Evolutionary conservation across 2,329 filamentous ascomycete genomes (phyloP).

Genomic region (Ambrosiella beaveri): DNA sequence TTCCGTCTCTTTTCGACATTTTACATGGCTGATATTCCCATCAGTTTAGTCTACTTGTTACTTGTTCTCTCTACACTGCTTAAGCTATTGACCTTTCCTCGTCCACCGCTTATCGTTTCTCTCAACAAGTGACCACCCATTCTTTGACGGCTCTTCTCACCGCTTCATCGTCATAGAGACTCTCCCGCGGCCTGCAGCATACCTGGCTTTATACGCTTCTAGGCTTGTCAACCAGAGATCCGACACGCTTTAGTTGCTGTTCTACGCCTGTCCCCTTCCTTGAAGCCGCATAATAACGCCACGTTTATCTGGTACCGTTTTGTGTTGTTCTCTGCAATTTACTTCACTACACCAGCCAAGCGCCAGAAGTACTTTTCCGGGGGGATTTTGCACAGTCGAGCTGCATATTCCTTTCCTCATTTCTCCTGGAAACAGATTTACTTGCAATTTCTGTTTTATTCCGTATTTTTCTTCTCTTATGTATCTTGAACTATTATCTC

Average conservation of each 20-base stretch:
- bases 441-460: slow-evolving; percentile 3
- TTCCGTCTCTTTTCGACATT: not conserved
- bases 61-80: not conserved
- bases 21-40: too few relatives aligned
- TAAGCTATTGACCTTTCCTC: not conserved
- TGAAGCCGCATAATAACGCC: slow-evolving; percentile 9
- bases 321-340: not conserved
- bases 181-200: not conserved
- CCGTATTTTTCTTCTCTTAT: slow-evolving; percentile 1
- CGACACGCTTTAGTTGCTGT: not conserved
- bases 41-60: not conserved
- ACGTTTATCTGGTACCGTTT: slow-evolving; percentile 9
- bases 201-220: not conserved
- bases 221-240: not conserved
- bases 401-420: slow-evolving; percentile 7
- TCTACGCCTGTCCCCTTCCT: slow-evolving; percentile 1
- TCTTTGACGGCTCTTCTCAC: not conserved
- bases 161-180: not conserved
- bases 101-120: not conserved
- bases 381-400: not conserved
- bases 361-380: not conserved
- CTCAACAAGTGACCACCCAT: not conserved
- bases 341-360: slow-evolving; percentile 1
- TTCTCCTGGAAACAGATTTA: not conserved
- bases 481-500: not conserved